Conservation (phyloP, 495 filamentous ascomycete genomes). For the Podospora tetraspora region DNA sequence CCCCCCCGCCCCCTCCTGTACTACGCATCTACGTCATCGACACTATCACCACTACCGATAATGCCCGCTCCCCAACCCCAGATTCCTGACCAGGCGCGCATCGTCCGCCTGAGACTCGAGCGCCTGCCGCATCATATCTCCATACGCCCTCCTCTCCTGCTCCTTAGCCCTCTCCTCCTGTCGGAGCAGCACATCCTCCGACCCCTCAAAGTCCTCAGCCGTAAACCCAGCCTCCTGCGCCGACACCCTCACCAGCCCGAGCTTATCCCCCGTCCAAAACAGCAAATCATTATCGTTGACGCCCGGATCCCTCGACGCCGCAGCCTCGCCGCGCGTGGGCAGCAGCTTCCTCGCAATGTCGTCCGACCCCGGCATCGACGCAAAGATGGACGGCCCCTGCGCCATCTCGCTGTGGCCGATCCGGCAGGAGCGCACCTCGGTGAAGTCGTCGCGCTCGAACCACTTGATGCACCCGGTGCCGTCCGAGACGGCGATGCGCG, state of each 20-base stretch:
- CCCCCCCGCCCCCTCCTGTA: background rate
- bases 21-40: background rate
- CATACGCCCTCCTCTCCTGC: slow-evolving; percentile 51
- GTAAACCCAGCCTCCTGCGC: slow-evolving; percentile 40
- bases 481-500: slow-evolving; percentile 78
- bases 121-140: slow-evolving; percentile 64
- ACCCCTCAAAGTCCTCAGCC: slow-evolving; percentile 44
- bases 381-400: slow-evolving; percentile 40
- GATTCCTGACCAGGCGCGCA: slow-evolving; percentile 66
- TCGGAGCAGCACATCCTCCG: slow-evolving; percentile 38
- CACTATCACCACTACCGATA: background rate
- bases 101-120: slow-evolving; percentile 78
- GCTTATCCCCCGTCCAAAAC: slow-evolving; percentile 75
- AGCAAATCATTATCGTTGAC: slow-evolving; percentile 60
- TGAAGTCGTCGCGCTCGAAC: slow-evolving; percentile 82
- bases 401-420: slow-evolving; percentile 50
- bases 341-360: slow-evolving; percentile 70
- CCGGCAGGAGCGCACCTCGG: slow-evolving; percentile 72
- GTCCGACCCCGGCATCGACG: slow-evolving; percentile 46
- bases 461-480: slow-evolving; percentile 81
- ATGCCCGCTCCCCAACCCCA: slow-evolving; percentile 47
- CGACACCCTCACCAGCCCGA: slow-evolving; percentile 65
- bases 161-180: slow-evolving; percentile 41
- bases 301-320: slow-evolving; percentile 18
- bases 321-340: slow-evolving; percentile 45